A percentile compares a stretch with the other conserved stretches of the same genome.
Conservation (phyloP, 495 filamentous ascomycete species). For the Thermochaetoides thermophila region DNA sequence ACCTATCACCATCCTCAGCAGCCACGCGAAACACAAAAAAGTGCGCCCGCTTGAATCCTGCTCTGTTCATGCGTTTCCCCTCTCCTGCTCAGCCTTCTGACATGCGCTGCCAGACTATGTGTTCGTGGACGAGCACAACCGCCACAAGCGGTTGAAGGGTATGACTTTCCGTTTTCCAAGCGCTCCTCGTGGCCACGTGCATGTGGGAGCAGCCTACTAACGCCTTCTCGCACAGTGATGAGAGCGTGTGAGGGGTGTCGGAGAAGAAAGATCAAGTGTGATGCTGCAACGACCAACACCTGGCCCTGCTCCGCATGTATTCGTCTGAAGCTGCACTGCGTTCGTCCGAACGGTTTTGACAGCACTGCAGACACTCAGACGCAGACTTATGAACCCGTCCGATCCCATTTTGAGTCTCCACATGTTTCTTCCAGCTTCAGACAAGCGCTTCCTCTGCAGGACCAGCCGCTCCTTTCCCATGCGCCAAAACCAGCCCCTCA, state of each 20-base stretch:
- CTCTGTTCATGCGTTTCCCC: too few species aligned
- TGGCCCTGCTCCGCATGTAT: conserved; percentile 96
- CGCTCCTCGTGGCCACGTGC: too few species aligned
- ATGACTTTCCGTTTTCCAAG: too few species aligned
- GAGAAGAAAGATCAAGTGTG: conserved; percentile 86
- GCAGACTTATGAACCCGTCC: too few species aligned
- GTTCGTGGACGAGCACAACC: conserved; percentile 98
- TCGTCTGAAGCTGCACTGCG: conserved; percentile 81
- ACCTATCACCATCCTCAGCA: conserved; percentile 38
- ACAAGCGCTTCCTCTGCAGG: conserved; percentile 32
- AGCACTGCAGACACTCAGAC: conserved; percentile 22
- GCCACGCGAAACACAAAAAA: conserved; percentile 52
- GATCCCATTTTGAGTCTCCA: conserved; percentile 26
- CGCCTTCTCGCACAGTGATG: conserved; percentile 93
- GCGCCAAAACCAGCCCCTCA: conserved; percentile 18
- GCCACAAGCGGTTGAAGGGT: conserved; percentile 96
- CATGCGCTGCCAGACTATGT: conserved; percentile 77
- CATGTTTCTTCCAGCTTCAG: conserved; percentile 41
- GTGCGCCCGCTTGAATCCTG: conserved; percentile 26
- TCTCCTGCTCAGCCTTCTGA: too few species aligned
- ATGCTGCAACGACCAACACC: conserved; percentile 92
- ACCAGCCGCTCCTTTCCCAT: conserved; percentile 23
- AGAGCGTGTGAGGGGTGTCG: conserved; percentile 94
- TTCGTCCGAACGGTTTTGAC: conserved; percentile 84
- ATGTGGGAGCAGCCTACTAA: too few species aligned